Evolutionary conservation across 1,139 yeast species (phyloP).

Genomic region (Petasospora fabianii): DNA sequence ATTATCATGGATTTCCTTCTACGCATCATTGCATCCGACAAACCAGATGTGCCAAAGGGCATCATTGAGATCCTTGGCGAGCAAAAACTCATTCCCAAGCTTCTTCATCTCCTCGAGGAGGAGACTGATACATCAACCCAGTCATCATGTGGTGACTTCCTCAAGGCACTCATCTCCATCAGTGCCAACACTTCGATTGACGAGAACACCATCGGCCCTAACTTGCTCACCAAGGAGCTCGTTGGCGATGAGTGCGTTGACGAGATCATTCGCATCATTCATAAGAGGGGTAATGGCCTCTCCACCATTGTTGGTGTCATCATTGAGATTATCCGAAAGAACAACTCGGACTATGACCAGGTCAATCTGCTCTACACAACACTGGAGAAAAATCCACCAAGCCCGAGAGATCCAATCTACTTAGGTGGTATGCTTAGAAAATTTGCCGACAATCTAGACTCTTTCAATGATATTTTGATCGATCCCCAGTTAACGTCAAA

Average conservation of each 20-base stretch:
- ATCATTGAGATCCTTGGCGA: constrained; percentile 49
- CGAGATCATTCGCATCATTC: constrained; percentile 67
- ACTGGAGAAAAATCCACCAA: constrained; percentile 82
- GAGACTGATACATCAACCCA: constrained; percentile 60
- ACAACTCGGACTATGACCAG: constrained; percentile 92
- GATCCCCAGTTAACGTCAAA: constrained; percentile 22
- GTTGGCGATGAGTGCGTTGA: constrained; percentile 67
- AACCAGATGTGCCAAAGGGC: constrained; percentile 61
- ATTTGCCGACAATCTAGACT: constrained; percentile 29
- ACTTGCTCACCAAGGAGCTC: constrained; percentile 81
- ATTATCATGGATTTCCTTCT: constrained; percentile 73
- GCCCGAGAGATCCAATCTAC: constrained; percentile 77
- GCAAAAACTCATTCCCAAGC: constrained; percentile 49
- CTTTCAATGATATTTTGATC: constrained; percentile 50
- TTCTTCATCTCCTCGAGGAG: constrained; percentile 49
- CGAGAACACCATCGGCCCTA: constrained; percentile 92
- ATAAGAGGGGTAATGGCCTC: constrained; percentile 72
- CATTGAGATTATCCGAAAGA: constrained; percentile 90
- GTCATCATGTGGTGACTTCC: constrained; percentile 91
- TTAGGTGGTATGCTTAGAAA: constrained; percentile 33
- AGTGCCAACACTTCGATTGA: constrained; percentile 71
- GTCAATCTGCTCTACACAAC: constrained; percentile 83
- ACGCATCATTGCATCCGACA: constrained; percentile 61
- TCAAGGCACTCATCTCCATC: constrained; percentile 89
- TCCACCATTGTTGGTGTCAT: constrained; percentile 94